Evolutionary conservation across 1,284 basidiomycete genomes (phyloP).

Genomic region (Apiotrichum laibachii): DNA sequence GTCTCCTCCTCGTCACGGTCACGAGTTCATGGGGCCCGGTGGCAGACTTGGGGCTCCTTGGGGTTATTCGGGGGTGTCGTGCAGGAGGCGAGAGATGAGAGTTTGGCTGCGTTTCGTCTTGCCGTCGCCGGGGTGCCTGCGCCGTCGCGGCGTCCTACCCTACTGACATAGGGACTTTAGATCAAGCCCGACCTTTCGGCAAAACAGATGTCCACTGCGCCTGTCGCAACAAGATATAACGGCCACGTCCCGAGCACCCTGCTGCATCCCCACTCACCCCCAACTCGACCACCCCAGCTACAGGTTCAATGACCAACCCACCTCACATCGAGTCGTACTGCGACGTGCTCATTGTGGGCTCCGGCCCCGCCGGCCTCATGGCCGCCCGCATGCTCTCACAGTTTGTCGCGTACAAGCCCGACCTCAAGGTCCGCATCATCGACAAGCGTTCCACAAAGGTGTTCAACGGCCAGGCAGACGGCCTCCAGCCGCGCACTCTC

Average conservation of each 20-base stretch:
- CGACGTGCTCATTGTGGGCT: conserved; percentile 25
- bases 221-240: too few species aligned
- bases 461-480: conserved; percentile 17
- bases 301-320: conserved; percentile 3
- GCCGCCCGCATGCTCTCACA: conserved; percentile 10
- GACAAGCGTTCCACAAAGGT: conserved; percentile 20
- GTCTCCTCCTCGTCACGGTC: too few species aligned
- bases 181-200: too few species aligned
- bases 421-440: conserved; percentile 20
- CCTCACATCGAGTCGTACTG: conserved; percentile 15
- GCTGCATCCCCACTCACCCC: background rate
- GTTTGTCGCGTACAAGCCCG: conserved; percentile 12
- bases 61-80: too few species aligned
- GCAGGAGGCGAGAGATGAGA: too few species aligned
- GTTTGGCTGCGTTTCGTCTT: too few species aligned
- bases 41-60: too few species aligned
- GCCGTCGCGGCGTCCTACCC: too few species aligned
- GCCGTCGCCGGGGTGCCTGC: too few species aligned
- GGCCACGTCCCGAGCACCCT: background rate
- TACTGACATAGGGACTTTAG: too few species aligned
- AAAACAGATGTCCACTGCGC: too few species aligned
- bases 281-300: background rate
- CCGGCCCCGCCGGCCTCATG: conserved; percentile 19
- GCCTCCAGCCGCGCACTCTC: conserved; percentile 14
- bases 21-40: too few species aligned